These are phyloP conservation scores for Coniferiporia weirii DNA, from an alignment of 1,284 basidiomycete species.

Conservation along the genomic window DNA sequence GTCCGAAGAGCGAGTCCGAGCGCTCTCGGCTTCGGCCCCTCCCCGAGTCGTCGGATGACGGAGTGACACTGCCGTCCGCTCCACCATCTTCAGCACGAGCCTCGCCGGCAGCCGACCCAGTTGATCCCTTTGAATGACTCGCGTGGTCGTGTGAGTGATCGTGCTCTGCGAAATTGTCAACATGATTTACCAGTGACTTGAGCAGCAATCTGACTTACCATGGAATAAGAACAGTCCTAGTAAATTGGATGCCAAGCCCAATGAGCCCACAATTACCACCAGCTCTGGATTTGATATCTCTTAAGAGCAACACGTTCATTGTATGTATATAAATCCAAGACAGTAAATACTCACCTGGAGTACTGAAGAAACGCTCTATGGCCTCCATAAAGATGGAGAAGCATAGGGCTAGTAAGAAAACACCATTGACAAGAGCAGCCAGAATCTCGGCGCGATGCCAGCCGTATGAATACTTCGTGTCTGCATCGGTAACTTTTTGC, in stretches of 20 bases:
- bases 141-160: slow-evolving; percentile 48
- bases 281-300: slow-evolving; percentile 88
- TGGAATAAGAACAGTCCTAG: slow-evolving; percentile 95
- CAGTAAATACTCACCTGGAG: slow-evolving; percentile 53
- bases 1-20: slow-evolving; percentile 65
- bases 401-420: slow-evolving; percentile 93
- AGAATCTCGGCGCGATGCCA: slow-evolving; percentile 99
- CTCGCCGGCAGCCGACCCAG: slow-evolving; percentile 14
- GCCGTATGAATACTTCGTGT: slow-evolving; percentile 80
- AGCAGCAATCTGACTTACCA: slow-evolving; percentile 45
- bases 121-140: slow-evolving; percentile 15
- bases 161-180: slow-evolving; percentile 50
- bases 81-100: slow-evolving; percentile 14
- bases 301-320: slow-evolving; percentile 29
- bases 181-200: neutral
- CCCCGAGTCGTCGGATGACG: slow-evolving; percentile 19
- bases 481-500: slow-evolving; percentile 21
- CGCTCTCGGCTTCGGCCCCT: slow-evolving; percentile 34
- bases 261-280: slow-evolving; percentile 85
- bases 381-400: slow-evolving; percentile 96
- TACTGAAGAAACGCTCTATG: slow-evolving; percentile 82
- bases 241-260: slow-evolving; percentile 90
- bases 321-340: neutral
- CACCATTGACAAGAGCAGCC: slow-evolving; percentile 92
- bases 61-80: slow-evolving; percentile 22